Evolutionary conservation across 2,329 filamentous ascomycete species (phyloP).

Genomic region (Ceratocystis huliohia): DNA sequence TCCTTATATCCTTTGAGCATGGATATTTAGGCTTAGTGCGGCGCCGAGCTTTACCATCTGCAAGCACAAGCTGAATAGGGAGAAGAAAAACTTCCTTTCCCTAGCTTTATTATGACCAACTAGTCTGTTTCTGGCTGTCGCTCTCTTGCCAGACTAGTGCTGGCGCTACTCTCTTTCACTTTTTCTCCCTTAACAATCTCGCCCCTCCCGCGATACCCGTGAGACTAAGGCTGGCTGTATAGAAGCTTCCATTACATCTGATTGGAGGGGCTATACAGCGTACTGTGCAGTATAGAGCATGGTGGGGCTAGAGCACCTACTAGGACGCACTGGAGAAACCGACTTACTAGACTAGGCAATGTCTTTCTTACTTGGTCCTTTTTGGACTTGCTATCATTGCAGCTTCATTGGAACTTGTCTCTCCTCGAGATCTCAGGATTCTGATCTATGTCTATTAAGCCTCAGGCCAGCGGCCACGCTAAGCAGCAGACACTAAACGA

Average conservation of each 20-base stretch:
- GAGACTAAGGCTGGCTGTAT: not conserved
- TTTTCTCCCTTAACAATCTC: not conserved
- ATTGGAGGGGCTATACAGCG: not conserved
- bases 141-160: not conserved
- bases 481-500: not conserved
- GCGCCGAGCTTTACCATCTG: not conserved
- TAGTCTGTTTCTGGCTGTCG: not conserved
- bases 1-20: not conserved
- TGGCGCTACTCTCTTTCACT: not conserved
- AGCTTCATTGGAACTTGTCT: not conserved
- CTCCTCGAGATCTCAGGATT: not conserved
- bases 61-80: not conserved
- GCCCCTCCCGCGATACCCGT: conserved; percentile 2
- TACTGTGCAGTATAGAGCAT: not conserved
- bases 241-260: not conserved
- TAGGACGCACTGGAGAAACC: not conserved
- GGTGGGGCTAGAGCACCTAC: not conserved
- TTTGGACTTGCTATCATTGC: not conserved
- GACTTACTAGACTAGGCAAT: not conserved
- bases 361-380: not conserved
- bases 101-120: not conserved
- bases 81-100: not conserved
- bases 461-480: conserved; percentile 6
- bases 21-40: not conserved
- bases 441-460: not conserved